A percentile compares a stretch with the other conserved stretches of the same genome.
phyloP scores from a whole-genome alignment of 768 basidiomycete genomes.

The Podaxis sp. region DNA sequence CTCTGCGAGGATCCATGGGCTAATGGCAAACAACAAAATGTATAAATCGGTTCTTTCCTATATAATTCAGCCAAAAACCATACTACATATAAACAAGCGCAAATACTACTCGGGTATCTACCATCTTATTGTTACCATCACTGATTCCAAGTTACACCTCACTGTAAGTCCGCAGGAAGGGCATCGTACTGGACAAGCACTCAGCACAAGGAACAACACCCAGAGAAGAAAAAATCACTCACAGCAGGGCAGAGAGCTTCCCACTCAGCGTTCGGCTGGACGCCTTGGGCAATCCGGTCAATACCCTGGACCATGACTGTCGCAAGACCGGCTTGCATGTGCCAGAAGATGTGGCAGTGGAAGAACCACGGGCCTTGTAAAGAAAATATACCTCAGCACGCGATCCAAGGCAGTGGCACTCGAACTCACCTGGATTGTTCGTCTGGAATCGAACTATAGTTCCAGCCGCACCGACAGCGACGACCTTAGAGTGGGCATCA shows the following conservation, averaged over 20 bases:
- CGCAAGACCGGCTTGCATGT: conserved; percentile 37
- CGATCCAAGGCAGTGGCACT: neutral
- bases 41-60: no score
- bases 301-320: conserved; percentile 32
- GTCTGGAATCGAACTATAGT: conserved; percentile 23
- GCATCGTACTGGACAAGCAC: conserved; percentile 8
- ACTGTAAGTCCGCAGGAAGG: conserved; percentile 10
- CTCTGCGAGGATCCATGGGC: no score
- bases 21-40: no score
- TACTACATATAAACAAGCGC: no score
- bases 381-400: neutral
- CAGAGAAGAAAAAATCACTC: conserved; percentile 7
- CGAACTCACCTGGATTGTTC: conserved; percentile 17
- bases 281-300: conserved; percentile 12
- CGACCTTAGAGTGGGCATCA: conserved; percentile 9
- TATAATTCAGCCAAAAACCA: no score
- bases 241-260: conserved; percentile 22
- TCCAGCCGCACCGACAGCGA: conserved; percentile 20
- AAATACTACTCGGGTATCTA: no score
- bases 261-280: conserved; percentile 19
- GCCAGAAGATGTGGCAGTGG: conserved; percentile 34
- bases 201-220: neutral
- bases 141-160: neutral
- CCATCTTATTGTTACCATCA: no score
- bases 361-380: conserved; percentile 20